These are phyloP conservation scores for Candida mattraensis DNA, from an alignment of 805 yeast genomes.

Conservation along the genomic window DNA sequence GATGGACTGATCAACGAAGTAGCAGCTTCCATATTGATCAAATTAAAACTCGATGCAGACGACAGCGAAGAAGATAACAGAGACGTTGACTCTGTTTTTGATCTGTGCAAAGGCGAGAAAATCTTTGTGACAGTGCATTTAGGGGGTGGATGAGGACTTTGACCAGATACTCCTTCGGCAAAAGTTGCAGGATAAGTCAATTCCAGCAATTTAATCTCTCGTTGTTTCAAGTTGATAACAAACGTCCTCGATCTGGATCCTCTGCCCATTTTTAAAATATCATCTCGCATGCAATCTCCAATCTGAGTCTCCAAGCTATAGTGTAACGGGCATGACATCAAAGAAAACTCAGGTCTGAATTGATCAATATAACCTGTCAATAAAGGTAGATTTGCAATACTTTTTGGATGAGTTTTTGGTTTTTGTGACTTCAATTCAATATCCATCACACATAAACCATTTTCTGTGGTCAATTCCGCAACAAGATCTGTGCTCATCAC, in stretches of 20 bases:
- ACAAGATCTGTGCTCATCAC: slow-evolving; percentile 18
- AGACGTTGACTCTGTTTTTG: slow-evolving; percentile 10
- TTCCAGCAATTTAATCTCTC: slow-evolving; percentile 28
- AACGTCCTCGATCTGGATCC: slow-evolving; percentile 17
- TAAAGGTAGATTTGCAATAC: slow-evolving; percentile 21
- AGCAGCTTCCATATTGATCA: not conserved
- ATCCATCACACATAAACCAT: slow-evolving; percentile 3
- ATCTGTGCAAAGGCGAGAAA: slow-evolving; percentile 14
- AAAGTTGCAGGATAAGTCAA: slow-evolving; percentile 7
- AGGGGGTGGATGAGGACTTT: slow-evolving; percentile 1
- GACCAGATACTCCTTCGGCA: not conserved
- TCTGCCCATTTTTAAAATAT: slow-evolving; percentile 30
- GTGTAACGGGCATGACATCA: slow-evolving; percentile 51
- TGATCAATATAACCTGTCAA: slow-evolving; percentile 44
- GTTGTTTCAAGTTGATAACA: slow-evolving; percentile 28
- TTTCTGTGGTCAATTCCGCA: slow-evolving; percentile 1
- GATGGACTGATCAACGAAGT: not conserved
- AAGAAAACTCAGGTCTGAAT: slow-evolving; percentile 49
- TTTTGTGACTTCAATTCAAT: slow-evolving; percentile 1
- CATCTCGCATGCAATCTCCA: slow-evolving; percentile 47
- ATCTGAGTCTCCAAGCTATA: slow-evolving; percentile 45
- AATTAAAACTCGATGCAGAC: slow-evolving; percentile 9
- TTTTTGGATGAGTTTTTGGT: slow-evolving; percentile 1
- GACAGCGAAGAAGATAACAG: slow-evolving; percentile 12
- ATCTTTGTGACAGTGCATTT: slow-evolving; percentile 16